A percentile compares a stretch with the other conserved stretches of the same genome.
These are phyloP conservation scores for Dendrocalamus latiflorus DNA, from an alignment of 202 grass and related monocot species.

Conservation along the genomic window DNA sequence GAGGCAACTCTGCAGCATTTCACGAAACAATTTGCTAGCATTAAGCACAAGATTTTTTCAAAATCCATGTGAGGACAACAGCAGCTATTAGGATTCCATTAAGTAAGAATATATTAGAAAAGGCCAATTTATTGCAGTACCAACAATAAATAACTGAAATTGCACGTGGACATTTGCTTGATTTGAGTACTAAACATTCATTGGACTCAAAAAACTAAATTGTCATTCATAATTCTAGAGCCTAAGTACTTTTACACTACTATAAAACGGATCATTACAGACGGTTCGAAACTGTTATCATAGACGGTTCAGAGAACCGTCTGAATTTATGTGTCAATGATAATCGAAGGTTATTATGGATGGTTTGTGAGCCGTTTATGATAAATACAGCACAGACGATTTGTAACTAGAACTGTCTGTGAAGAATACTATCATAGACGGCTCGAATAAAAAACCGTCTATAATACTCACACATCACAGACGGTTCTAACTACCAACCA, in stretches of 20 bases:
- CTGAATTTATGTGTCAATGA: too few species aligned
- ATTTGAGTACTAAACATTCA: not conserved
- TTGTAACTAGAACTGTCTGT: too few species aligned
- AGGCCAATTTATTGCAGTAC: not conserved
- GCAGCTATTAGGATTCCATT: not conserved
- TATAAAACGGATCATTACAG: too few species aligned
- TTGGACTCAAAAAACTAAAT: not conserved
- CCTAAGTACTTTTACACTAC: not conserved
- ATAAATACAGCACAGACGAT: too few species aligned
- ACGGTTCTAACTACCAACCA: too few species aligned
- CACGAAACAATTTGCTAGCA: not conserved
- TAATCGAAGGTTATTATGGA: too few species aligned
- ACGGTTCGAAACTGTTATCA: too few species aligned
- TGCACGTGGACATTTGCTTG: not conserved
- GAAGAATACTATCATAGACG: too few species aligned
- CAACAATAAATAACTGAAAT: not conserved
- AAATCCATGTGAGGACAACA: not conserved
- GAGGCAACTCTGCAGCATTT: slow-evolving; percentile 76
- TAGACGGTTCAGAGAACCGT: too few species aligned
- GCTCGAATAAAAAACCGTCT: too few species aligned
- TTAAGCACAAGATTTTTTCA: not conserved
- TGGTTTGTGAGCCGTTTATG: too few species aligned
- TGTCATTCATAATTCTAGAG: not conserved
- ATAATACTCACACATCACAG: too few species aligned
- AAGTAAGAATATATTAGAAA: not conserved